A percentile compares a stretch with the other conserved stretches of the same genome.
Evolutionary conservation across 2,329 filamentous ascomycete genomes (phyloP).

Genomic region (Myrmaecium sp.): DNA sequence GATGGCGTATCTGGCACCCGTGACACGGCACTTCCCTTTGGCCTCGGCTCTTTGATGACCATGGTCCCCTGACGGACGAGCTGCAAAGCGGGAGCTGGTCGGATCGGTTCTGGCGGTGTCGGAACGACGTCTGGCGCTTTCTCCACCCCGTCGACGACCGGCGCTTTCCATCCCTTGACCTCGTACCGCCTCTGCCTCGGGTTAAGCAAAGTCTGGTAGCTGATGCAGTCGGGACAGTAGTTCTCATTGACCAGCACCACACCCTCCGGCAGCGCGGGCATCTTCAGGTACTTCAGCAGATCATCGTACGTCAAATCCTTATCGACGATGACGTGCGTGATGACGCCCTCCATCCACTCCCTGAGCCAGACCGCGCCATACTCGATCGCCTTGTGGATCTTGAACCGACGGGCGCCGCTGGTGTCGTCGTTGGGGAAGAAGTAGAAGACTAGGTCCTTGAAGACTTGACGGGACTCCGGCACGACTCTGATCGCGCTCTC

Average conservation of each 20-base stretch:
- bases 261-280: slow-evolving; percentile 30
- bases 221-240: slow-evolving; percentile 28
- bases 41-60: no score
- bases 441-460: slow-evolving; percentile 9
- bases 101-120: slow-evolving; percentile 1
- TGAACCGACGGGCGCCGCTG: slow-evolving; percentile 45
- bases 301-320: slow-evolving; percentile 46
- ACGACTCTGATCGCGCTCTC: slow-evolving; percentile 14
- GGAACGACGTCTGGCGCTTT: no score
- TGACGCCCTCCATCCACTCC: slow-evolving; percentile 29
- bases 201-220: slow-evolving; percentile 27
- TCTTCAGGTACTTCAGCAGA: slow-evolving; percentile 39
- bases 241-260: slow-evolving; percentile 33
- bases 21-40: slow-evolving; percentile 23
- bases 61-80: no score
- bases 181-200: slow-evolving; percentile 41
- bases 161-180: slow-evolving; percentile 33
- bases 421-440: slow-evolving; percentile 73
- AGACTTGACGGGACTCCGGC: slow-evolving; percentile 15
- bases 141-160: no score
- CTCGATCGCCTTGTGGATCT: slow-evolving; percentile 52
- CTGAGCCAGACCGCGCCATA: slow-evolving; percentile 59
- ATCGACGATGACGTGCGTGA: slow-evolving; percentile 73
- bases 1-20: slow-evolving; percentile 22
- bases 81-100: slow-evolving; percentile 4